Evolutionary conservation across 1,284 basidiomycete species (phyloP), one percentile per base, ranked within the genome.

Genomic region (Chiua sp.): DNA sequence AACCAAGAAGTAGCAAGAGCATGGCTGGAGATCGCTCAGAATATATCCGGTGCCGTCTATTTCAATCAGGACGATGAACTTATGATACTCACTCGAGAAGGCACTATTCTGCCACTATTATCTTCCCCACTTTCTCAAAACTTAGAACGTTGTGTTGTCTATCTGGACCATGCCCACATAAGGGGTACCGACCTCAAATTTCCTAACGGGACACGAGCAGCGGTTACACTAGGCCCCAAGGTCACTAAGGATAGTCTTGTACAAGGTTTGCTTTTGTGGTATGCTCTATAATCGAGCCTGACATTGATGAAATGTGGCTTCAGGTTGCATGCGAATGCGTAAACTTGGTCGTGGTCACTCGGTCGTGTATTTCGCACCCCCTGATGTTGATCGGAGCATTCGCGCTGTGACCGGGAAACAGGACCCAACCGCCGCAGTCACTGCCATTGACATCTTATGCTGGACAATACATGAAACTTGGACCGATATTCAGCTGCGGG

Each of bases 141-240:
- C 51, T 68, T 84, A 0, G 74, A 77, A 18, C 69, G 75, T 56
- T 82, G 81, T 50, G 59, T 82, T 5, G 68, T 84, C 3, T 85
- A 85, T 62, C 77, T 85, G 0, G 84, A 85, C 53, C 83, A 85
- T 63, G 80, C 80, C 0, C 83, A 85, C 63, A 85, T 83, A 1
- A 70, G 84, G 35, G 83, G 83, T 4, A 85, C 82, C 0, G 83
- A 85, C 65, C 67, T 85, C 23, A 83, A 80, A 53, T 68, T 85
- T 35, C 82, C 84, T 3, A 47, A 13, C 0, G 59, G 73, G 18
- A 75, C 72, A 42, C 75, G 80, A 12, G 82, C 83, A 12, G 79
- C 77, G 2, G 82, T 85, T 6, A 85, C 82, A 2, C 65, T 84
- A 5, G 84, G 82, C 2, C 78, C 78, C 1, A 82, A 79, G 56